Conservation (phyloP, 805 yeast genomes). For the Starmerella etchellsii region DNA sequence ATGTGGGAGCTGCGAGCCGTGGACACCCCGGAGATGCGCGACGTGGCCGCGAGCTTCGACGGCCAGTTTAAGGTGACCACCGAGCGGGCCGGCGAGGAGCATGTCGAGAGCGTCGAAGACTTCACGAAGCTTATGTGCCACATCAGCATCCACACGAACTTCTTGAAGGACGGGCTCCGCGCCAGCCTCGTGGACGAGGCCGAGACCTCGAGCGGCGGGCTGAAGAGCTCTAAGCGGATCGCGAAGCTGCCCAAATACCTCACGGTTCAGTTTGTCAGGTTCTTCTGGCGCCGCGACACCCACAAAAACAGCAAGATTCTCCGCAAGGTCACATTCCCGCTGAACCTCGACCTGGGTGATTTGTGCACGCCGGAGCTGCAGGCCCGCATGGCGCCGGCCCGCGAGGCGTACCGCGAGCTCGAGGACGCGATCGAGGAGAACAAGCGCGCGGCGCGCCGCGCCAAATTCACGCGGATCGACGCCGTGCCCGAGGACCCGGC, state of each 20-base stretch:
- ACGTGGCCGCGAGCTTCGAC: slow-evolving; percentile 32
- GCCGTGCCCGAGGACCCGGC: slow-evolving; percentile 24
- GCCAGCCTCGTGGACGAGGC: slow-evolving; percentile 63
- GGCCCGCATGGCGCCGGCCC: slow-evolving; percentile 48
- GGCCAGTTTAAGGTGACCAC: slow-evolving; percentile 51
- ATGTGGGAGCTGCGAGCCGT: slow-evolving; percentile 35
- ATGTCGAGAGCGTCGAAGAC: slow-evolving; percentile 33
- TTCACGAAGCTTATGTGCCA: slow-evolving; percentile 78
- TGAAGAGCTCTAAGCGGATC: slow-evolving; percentile 45
- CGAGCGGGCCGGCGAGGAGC: slow-evolving; percentile 23
- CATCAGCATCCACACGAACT: slow-evolving; percentile 72
- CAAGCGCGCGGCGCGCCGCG: slow-evolving; percentile 57
- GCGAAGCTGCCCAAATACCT: slow-evolving; percentile 74
- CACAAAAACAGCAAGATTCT: slow-evolving; percentile 83
- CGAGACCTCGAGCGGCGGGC: slow-evolving; percentile 50
- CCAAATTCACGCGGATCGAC: slow-evolving; percentile 34
- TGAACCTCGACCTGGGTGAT: slow-evolving; percentile 79
- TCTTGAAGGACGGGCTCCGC: slow-evolving; percentile 69
- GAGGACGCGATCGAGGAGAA: slow-evolving; percentile 65
- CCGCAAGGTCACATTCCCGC: slow-evolving; percentile 89
- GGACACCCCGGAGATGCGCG: slow-evolving; percentile 31
- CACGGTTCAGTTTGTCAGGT: slow-evolving; percentile 85
- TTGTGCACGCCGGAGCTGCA: slow-evolving; percentile 68
- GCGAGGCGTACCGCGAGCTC: slow-evolving; percentile 66
- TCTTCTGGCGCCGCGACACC: slow-evolving; percentile 90